These are phyloP conservation scores for Penicillium italicum DNA, from an alignment of 2,329 filamentous ascomycete species.

Conservation along the genomic window DNA sequence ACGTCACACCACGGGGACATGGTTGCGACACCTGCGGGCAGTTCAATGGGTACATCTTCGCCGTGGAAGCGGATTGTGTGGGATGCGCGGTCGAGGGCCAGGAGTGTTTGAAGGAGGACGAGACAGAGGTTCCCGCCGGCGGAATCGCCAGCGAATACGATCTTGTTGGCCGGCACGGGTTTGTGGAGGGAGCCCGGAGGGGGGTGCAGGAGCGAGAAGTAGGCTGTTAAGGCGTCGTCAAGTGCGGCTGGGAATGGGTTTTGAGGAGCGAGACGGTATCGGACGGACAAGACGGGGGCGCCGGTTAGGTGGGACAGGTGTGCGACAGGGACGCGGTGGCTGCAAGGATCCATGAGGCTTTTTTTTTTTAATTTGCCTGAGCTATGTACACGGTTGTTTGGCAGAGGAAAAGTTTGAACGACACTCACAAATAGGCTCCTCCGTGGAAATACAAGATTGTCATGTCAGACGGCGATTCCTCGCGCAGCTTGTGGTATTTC, in stretches of 20 bases:
- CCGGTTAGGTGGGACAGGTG: slow-evolving; percentile 40
- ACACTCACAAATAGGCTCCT: slow-evolving; percentile 45
- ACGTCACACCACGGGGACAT: slow-evolving; percentile 45
- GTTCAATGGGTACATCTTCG: slow-evolving; percentile 37
- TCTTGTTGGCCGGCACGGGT: slow-evolving; percentile 43
- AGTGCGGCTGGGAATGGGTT: slow-evolving; percentile 47
- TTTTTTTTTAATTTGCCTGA: not conserved
- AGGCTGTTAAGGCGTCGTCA: slow-evolving; percentile 47
- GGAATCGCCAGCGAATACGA: slow-evolving; percentile 47
- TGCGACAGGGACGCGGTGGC: slow-evolving; percentile 38
- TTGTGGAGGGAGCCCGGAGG: slow-evolving; percentile 42
- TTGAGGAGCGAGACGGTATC: slow-evolving; percentile 48
- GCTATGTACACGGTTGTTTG: not conserved
- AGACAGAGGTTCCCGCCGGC: slow-evolving; percentile 45
- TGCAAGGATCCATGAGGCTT: slow-evolving; percentile 45
- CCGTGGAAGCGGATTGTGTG: slow-evolving; percentile 41
- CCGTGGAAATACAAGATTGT: slow-evolving; percentile 49
- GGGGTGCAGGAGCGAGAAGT: slow-evolving; percentile 46
- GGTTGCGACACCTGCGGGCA: slow-evolving; percentile 41
- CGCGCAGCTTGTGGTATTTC: slow-evolving; percentile 41
- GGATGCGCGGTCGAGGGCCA: slow-evolving; percentile 39
- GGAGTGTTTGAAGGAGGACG: slow-evolving; percentile 41
- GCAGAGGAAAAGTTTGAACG: not conserved
- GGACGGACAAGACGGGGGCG: slow-evolving; percentile 43
- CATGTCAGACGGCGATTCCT: slow-evolving; percentile 38